Conservation (phyloP, 441 rosid genomes). For the Mallotus japonicus region DNA sequence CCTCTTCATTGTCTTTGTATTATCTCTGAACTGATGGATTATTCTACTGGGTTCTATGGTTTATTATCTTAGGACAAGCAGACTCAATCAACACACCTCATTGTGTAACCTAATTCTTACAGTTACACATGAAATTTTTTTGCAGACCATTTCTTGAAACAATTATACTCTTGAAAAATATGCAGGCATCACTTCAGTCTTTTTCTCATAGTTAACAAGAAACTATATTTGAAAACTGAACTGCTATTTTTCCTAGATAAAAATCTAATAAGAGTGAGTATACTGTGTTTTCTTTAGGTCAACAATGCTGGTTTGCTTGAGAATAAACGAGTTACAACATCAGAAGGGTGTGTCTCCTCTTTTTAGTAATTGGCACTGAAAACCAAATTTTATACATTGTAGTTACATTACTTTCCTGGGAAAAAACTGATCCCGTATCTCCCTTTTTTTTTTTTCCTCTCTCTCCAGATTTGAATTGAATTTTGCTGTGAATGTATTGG, state of each 20-base stretch:
- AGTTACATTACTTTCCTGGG: neutral
- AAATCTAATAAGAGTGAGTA: slow-evolving; percentile 2
- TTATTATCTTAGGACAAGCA: neutral
- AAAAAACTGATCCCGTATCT: slow-evolving; percentile 6
- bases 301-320: slow-evolving; percentile 89
- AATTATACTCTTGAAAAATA: neutral
- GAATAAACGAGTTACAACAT: slow-evolving; percentile 46
- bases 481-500: slow-evolving; percentile 82
- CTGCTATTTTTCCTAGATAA: slow-evolving; percentile 7
- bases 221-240: neutral
- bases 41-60: neutral
- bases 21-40: neutral
- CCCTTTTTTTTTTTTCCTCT: neutral
- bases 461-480: slow-evolving; percentile 61
- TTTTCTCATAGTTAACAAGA: neutral
- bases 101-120: neutral
- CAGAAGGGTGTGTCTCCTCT: slow-evolving; percentile 60
- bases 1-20: slow-evolving; percentile 2
- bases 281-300: slow-evolving; percentile 40
- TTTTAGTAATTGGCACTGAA: slow-evolving; percentile 13
- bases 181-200: neutral
- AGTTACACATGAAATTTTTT: neutral
- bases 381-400: neutral
- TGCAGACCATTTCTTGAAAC: neutral
- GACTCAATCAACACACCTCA: neutral